Conservation (phyloP, 345 rosid genomes). For the Eucalyptus regnans region DNA sequence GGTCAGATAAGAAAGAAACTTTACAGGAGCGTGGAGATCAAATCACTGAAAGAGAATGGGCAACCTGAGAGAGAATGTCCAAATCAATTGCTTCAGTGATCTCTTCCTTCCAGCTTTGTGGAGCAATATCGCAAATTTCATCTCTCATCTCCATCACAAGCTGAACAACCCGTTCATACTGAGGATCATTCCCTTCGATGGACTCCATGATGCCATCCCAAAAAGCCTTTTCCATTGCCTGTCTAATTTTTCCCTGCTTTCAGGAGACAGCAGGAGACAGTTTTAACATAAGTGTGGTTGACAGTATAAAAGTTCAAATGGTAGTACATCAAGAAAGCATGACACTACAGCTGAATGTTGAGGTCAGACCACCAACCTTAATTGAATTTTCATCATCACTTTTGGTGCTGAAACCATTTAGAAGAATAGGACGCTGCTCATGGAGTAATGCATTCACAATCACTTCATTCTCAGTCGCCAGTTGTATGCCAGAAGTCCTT, state of each 20-base stretch:
- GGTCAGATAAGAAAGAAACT: not conserved
- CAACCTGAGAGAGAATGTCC: conserved; percentile 70
- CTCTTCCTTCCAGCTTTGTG: conserved; percentile 72
- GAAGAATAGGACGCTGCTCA: conserved; percentile 22
- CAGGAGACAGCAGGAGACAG: not conserved
- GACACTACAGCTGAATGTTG: not conserved
- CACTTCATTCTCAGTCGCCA: conserved; percentile 56
- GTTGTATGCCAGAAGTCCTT: conserved; percentile 12
- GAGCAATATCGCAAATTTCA: conserved; percentile 76
- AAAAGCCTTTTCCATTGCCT: conserved; percentile 80
- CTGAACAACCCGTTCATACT: conserved; percentile 50
- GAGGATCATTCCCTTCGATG: conserved; percentile 41
- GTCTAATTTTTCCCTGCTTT: conserved; percentile 53
- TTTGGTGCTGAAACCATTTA: conserved; percentile 17
- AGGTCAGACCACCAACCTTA: conserved; percentile 35
- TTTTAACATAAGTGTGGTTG: not conserved
- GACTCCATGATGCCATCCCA: conserved; percentile 83
- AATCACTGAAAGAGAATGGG: not conserved
- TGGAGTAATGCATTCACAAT: conserved; percentile 72
- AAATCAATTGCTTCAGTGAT: conserved; percentile 62
- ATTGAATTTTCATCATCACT: conserved; percentile 30
- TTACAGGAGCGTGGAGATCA: not conserved
- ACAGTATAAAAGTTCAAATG: not conserved
- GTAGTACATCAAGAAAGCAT: not conserved
- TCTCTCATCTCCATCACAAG: conserved; percentile 90